These are phyloP conservation scores for Lachnellula suecica DNA, from an alignment of 2,329 filamentous ascomycete genomes.

Conservation along the genomic window DNA sequence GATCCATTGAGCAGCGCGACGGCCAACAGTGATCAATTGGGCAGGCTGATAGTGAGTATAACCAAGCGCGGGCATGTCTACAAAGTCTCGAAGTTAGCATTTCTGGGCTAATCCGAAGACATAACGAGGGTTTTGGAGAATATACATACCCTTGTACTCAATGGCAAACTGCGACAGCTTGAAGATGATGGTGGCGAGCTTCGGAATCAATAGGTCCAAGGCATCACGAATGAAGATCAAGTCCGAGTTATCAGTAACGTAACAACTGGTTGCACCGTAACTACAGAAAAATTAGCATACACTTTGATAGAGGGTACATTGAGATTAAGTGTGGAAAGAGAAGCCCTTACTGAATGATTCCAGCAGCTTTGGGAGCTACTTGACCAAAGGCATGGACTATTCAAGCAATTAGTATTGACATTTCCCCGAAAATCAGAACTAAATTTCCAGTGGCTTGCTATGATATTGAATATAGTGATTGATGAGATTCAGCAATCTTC, in stretches of 20 bases:
- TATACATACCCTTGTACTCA: constrained; percentile 69
- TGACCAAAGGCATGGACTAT: constrained; percentile 74
- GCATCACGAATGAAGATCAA: constrained; percentile 75
- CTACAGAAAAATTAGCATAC: too few species aligned
- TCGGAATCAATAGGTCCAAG: constrained; percentile 65
- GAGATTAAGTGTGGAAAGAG: too few species aligned
- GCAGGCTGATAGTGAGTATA: constrained; percentile 74
- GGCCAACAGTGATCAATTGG: constrained; percentile 41
- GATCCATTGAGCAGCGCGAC: constrained; percentile 66
- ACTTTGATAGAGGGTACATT: too few species aligned
- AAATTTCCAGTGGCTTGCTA: too few species aligned
- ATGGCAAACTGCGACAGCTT: constrained; percentile 72
- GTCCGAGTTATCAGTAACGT: constrained; percentile 69
- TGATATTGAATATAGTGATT: too few species aligned
- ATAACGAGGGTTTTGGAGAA: constrained; percentile 74
- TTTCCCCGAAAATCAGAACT: too few species aligned
- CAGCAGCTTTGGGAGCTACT: constrained; percentile 72
- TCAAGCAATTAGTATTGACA: too few species aligned
- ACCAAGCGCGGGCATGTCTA: constrained; percentile 67
- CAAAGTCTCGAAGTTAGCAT: background rate
- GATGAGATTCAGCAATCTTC: too few species aligned
- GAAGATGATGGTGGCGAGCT: constrained; percentile 74
- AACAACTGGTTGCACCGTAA: constrained; percentile 38
- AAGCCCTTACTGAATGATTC: constrained; percentile 85
- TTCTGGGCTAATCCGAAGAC: too few species aligned